Conservation (phyloP, 2,329 filamentous ascomycete species). For the Colletotrichum tropicicola region DNA sequence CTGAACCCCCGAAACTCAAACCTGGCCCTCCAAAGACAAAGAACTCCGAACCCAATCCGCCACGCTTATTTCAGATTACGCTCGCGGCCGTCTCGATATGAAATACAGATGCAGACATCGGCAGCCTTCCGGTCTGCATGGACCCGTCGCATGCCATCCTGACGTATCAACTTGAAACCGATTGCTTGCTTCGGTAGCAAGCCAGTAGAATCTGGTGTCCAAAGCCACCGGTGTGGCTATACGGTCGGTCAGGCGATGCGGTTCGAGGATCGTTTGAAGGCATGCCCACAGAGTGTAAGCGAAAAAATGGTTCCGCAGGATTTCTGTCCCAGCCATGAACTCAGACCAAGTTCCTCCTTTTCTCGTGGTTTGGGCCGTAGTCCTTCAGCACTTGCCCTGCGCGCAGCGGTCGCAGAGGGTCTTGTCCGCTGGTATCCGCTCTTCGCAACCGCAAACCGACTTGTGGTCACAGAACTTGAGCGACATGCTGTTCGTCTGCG, state of each 20-base stretch:
- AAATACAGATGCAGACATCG: not conserved
- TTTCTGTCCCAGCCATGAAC: not conserved
- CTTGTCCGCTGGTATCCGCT: constrained; percentile 30
- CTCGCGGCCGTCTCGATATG: not conserved
- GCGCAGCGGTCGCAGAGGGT: constrained; percentile 30
- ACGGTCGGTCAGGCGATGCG: not conserved
- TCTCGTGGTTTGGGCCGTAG: not conserved
- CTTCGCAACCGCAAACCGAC: constrained; percentile 28
- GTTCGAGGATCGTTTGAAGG: not conserved
- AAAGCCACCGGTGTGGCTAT: not conserved
- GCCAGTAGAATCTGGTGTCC: not conserved
- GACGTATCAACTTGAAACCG: constrained; percentile 12
- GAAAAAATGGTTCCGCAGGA: not conserved
- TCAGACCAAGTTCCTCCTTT: not conserved
- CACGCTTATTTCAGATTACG: constrained; percentile 11
- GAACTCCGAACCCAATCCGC: not conserved
- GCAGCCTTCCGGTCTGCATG: not conserved
- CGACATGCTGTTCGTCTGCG: constrained; percentile 26
- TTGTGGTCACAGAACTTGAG: constrained; percentile 34
- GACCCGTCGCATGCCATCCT: not conserved
- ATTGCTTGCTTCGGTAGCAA: not conserved
- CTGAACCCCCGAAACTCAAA: not conserved
- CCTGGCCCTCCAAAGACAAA: not conserved
- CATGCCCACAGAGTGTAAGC: not conserved
- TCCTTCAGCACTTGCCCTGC: constrained; percentile 19